These are phyloP conservation scores for Blastobotrys arbuscula DNA, from an alignment of 1,139 yeast species.

Conservation along the genomic window DNA sequence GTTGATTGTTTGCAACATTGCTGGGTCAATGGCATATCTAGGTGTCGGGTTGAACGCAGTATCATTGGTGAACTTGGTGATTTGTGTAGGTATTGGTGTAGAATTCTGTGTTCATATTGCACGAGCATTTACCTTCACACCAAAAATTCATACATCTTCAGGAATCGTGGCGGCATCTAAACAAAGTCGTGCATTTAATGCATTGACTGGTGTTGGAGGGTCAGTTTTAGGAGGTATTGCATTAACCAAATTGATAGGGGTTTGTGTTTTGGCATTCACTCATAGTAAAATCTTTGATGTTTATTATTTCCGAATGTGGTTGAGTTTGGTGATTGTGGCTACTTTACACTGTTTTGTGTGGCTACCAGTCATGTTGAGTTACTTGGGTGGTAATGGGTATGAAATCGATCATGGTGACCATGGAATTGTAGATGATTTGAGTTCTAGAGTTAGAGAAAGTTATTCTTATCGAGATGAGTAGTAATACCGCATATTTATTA, in stretches of 20 bases:
- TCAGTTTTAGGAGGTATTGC: conserved; percentile 89
- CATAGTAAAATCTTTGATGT: conserved; percentile 81
- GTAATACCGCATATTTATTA: too few relatives aligned
- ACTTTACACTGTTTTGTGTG: conserved; percentile 72
- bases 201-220: conserved; percentile 74
- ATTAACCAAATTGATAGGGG: conserved; percentile 83
- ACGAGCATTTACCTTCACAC: conserved; percentile 58
- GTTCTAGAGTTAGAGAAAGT: conserved; percentile 22
- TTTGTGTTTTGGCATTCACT: conserved; percentile 79
- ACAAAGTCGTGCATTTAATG: conserved; percentile 46
- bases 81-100: conserved; percentile 87
- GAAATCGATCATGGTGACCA: conserved; percentile 33
- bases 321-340: conserved; percentile 70
- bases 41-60: conserved; percentile 82
- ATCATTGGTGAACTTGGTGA: conserved; percentile 77
- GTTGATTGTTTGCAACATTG: conserved; percentile 64
- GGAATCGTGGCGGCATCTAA: conserved; percentile 21
- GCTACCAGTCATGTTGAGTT: conserved; percentile 66
- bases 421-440: conserved; percentile 31
- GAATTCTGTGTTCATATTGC: conserved; percentile 89
- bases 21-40: conserved; percentile 75
- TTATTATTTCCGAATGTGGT: conserved; percentile 95
- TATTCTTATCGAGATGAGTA: not conserved
- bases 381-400: conserved; percentile 56
- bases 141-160: conserved; percentile 16